Conservation (phyloP, 306 rosid species). For the Pyrus bretschneideri region DNA sequence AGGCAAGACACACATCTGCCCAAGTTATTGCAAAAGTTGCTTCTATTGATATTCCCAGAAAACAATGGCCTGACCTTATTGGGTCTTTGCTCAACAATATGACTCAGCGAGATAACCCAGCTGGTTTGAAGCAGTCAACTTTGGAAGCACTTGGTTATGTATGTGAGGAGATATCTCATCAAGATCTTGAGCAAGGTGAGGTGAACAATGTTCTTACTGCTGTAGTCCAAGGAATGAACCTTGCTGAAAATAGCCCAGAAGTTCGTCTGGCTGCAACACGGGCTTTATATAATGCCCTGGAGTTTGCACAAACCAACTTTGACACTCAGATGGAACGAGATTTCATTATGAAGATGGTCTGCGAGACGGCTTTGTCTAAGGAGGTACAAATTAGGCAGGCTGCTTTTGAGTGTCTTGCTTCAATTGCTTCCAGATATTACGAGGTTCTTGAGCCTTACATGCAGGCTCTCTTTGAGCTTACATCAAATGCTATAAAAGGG, state of each 20-base stretch:
- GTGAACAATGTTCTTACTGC: slow-evolving; percentile 31
- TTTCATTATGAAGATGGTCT: slow-evolving; percentile 30
- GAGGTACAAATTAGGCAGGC: slow-evolving; percentile 30
- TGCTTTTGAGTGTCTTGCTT: slow-evolving; percentile 38
- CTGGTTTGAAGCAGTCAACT: slow-evolving; percentile 30
- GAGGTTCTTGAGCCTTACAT: slow-evolving; percentile 29
- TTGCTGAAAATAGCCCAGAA: slow-evolving; percentile 22
- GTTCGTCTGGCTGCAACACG: slow-evolving; percentile 34
- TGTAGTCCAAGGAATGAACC: slow-evolving; percentile 34
- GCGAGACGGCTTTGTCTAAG: slow-evolving; percentile 28
- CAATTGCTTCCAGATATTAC: slow-evolving; percentile 33
- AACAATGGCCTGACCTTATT: slow-evolving; percentile 30
- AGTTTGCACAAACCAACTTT: slow-evolving; percentile 31
- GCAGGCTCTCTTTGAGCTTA: slow-evolving; percentile 30
- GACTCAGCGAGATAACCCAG: slow-evolving; percentile 25
- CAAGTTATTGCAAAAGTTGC: slow-evolving; percentile 36
- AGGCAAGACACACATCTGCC: slow-evolving; percentile 34
- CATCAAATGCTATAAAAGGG: slow-evolving; percentile 31
- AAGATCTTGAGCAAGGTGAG: slow-evolving; percentile 26
- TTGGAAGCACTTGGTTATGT: slow-evolving; percentile 36
- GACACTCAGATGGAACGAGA: slow-evolving; percentile 30
- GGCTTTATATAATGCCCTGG: slow-evolving; percentile 32
- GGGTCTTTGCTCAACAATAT: slow-evolving; percentile 24
- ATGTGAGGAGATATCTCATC: slow-evolving; percentile 35
- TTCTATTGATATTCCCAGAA: slow-evolving; percentile 27